These are phyloP conservation scores for Laguncularia racemosa DNA, from an alignment of 345 rosid genomes.

Conservation along the genomic window DNA sequence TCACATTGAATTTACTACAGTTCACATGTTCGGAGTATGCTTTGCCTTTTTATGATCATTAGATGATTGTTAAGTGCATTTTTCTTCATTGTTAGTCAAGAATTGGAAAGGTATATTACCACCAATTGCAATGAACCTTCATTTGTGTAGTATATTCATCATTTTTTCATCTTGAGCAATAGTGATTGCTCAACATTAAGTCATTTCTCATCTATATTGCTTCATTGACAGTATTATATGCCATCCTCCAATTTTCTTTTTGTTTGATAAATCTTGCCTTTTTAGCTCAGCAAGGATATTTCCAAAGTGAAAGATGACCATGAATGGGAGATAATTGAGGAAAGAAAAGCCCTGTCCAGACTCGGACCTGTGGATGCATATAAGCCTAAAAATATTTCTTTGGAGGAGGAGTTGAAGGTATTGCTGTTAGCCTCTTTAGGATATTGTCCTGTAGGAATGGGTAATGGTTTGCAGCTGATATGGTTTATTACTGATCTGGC, in stretches of 20 bases:
- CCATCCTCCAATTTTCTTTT: not conserved
- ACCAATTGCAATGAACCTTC: too few species aligned
- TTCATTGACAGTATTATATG: not conserved
- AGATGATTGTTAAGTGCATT: not conserved
- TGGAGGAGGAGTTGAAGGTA: conserved; percentile 90
- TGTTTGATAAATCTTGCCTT: conserved; percentile 15
- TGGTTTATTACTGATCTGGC: not conserved
- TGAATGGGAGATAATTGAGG: conserved; percentile 89
- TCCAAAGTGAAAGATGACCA: conserved; percentile 80
- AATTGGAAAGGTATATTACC: too few species aligned
- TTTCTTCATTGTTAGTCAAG: not conserved
- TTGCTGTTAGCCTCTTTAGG: not conserved
- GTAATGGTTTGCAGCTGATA: not conserved
- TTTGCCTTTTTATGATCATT: not conserved
- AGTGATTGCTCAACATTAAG: too few species aligned
- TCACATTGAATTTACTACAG: too few species aligned
- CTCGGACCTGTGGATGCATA: conserved; percentile 71
- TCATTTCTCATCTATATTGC: too few species aligned
- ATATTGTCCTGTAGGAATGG: not conserved
- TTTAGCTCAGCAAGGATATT: conserved; percentile 74
- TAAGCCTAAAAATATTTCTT: conserved; percentile 63
- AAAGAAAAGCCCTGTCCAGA: conserved; percentile 67
- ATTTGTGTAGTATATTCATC: too few species aligned
- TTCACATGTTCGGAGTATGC: not conserved
- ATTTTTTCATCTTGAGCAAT: too few species aligned